These are phyloP conservation scores for Speleostelium caveatum DNA, from an alignment of 78 protist species.

Conservation along the genomic window DNA sequence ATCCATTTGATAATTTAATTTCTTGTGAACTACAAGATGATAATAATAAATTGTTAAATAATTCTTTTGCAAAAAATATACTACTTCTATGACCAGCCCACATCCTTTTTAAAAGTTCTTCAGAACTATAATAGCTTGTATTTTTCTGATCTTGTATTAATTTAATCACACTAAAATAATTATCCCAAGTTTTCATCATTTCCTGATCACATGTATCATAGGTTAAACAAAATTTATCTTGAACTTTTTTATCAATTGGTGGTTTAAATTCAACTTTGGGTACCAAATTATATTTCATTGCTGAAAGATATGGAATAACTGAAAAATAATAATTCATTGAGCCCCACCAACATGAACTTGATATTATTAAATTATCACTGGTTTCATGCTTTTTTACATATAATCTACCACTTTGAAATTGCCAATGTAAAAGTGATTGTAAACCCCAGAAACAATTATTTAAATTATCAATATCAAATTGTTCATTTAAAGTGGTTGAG, in stretches of 20 bases:
- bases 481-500: background rate
- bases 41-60: background rate
- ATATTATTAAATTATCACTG: too few species aligned
- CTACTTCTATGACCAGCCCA: slow-evolving; percentile 41
- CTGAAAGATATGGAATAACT: slow-evolving; percentile 48
- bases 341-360: slow-evolving; percentile 45
- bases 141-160: background rate
- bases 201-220: slow-evolving; percentile 2
- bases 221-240: background rate
- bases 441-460: slow-evolving; percentile 44
- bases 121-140: background rate
- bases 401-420: slow-evolving; percentile 9
- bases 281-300: slow-evolving; percentile 10
- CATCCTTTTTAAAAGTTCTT: background rate
- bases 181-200: slow-evolving; percentile 20
- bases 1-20: slow-evolving; percentile 37
- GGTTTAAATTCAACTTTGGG: slow-evolving; percentile 8
- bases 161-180: background rate
- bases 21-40: background rate
- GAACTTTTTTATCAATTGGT: background rate
- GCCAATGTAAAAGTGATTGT: slow-evolving; percentile 35
- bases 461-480: slow-evolving; percentile 14
- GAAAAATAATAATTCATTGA: slow-evolving; percentile 68
- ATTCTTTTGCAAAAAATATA: background rate
- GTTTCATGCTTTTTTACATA: too few species aligned